Evolutionary conservation across 2,329 filamentous ascomycete species (phyloP).

Genomic region (Diaporthe vexans): DNA sequence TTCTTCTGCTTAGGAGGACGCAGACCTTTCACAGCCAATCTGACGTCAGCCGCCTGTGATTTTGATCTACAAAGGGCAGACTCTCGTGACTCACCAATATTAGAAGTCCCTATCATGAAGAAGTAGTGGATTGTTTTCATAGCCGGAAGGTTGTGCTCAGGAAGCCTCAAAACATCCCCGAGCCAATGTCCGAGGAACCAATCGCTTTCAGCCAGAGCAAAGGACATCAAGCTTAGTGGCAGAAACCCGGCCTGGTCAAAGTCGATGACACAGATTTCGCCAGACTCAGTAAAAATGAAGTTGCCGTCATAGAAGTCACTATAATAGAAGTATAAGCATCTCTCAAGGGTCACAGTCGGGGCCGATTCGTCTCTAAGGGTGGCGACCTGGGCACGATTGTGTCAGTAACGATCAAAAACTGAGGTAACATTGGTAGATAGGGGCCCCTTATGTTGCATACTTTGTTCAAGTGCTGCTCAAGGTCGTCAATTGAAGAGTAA

Average conservation of each 20-base stretch:
- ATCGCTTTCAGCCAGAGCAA: constrained; percentile 7
- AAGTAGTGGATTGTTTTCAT: constrained; percentile 13
- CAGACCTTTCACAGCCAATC: neutral
- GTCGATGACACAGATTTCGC: neutral
- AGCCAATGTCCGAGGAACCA: neutral
- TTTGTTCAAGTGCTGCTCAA: constrained; percentile 1
- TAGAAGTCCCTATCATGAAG: neutral
- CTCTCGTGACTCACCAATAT: neutral
- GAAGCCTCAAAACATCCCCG: neutral
- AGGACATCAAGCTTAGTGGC: neutral
- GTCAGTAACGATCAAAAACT: neutral
- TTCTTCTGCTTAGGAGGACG: too few species aligned
- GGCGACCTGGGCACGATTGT: neutral
- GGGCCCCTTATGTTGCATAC: neutral
- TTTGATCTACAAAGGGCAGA: neutral
- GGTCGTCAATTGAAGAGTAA: neutral
- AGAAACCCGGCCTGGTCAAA: constrained; percentile 28
- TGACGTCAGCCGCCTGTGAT: neutral
- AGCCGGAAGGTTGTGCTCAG: neutral
- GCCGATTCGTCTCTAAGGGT: neutral
- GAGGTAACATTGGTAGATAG: neutral
- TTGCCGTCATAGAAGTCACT: neutral
- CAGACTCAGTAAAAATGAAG: constrained; percentile 19
- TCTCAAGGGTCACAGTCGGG: constrained; percentile 15
- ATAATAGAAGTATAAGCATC: neutral